Percentiles rank a stretch among this genome's conserved stretches.
phyloP scores from a whole-genome alignment of 2,329 filamentous ascomycete genomes.

The Microdochium trichocladiopsis region DNA sequence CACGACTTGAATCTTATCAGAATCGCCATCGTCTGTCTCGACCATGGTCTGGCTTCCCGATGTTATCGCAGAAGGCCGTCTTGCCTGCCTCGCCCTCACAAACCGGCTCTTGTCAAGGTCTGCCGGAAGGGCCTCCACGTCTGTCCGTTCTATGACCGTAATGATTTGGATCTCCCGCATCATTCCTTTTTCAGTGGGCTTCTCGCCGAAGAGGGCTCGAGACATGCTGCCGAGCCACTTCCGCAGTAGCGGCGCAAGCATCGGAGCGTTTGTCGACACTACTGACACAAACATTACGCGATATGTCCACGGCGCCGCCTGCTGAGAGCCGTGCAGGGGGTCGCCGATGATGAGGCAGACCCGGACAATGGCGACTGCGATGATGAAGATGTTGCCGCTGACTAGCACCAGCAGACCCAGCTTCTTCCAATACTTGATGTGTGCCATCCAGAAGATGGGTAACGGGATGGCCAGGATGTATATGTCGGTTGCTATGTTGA shows the following conservation, averaged over 20 bases:
- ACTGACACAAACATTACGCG: slow-evolving; percentile 8
- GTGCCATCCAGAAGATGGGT: slow-evolving; percentile 10
- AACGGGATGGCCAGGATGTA: slow-evolving; percentile 11
- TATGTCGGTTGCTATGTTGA: slow-evolving; percentile 8
- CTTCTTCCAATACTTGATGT: slow-evolving; percentile 12
- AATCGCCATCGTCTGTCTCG: not conserved
- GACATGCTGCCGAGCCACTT: not conserved
- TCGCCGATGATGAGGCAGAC: slow-evolving; percentile 1
- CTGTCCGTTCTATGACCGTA: slow-evolving; percentile 1
- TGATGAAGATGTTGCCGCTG: slow-evolving; percentile 8
- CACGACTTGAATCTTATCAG: not conserved
- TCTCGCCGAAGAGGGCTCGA: not conserved
- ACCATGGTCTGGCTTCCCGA: not conserved
- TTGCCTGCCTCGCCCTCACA: not conserved
- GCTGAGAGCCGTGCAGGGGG: not conserved
- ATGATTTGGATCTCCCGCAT: slow-evolving; percentile 6
- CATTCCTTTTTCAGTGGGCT: not conserved
- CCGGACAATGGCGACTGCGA: slow-evolving; percentile 5
- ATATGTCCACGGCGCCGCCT: slow-evolving; percentile 5
- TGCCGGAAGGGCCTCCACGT: not conserved
- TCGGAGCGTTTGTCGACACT: slow-evolving; percentile 7
- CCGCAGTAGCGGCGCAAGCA: slow-evolving; percentile 7
- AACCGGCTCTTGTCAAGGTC: not conserved
- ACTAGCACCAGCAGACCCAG: slow-evolving; percentile 8
- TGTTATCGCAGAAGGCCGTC: not conserved